phyloP scores from a whole-genome alignment of 108 stramenopile genomes.

The Fistulifera pelliculosa region DNA sequence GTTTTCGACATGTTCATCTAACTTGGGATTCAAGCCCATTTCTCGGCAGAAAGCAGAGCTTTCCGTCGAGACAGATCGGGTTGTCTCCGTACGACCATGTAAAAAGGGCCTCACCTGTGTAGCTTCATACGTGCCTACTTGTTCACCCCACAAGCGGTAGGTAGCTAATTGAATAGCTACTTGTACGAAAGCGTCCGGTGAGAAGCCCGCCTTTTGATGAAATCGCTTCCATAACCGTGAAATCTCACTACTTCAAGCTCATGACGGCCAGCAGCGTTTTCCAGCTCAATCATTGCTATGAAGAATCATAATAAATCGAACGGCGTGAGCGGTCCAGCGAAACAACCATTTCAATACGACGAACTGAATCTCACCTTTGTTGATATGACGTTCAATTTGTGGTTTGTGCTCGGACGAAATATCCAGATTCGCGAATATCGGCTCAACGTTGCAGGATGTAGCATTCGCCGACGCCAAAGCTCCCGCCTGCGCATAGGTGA shows the following conservation, averaged over 20 bases:
- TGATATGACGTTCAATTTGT: background rate
- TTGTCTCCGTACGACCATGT: slow-evolving; percentile 80
- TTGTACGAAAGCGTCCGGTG: slow-evolving; percentile 86
- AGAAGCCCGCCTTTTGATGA: slow-evolving; percentile 69
- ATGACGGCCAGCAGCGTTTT: slow-evolving; percentile 35
- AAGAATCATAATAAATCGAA: background rate
- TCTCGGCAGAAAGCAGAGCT: slow-evolving; percentile 45
- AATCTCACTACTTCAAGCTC: slow-evolving; percentile 53
- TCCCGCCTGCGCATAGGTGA: slow-evolving; percentile 33
- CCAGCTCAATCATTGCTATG: slow-evolving; percentile 32
- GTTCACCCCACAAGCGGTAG: slow-evolving; percentile 60
- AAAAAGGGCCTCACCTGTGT: slow-evolving; percentile 67
- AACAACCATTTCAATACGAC: too few relatives aligned
- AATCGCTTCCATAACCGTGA: slow-evolving; percentile 60
- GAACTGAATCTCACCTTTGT: background rate
- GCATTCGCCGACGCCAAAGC: too few relatives aligned
- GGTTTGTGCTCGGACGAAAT: too few relatives aligned
- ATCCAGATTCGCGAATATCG: slow-evolving; percentile 38
- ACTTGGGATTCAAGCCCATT: slow-evolving; percentile 29
- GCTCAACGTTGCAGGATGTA: slow-evolving; percentile 20
- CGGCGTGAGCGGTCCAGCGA: too few relatives aligned
- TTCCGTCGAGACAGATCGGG: slow-evolving; percentile 48
- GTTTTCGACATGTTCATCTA: slow-evolving; percentile 11
- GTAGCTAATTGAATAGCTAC: slow-evolving; percentile 81
- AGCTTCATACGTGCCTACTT: slow-evolving; percentile 78